These are phyloP conservation scores for Alternaria gaisen DNA, from an alignment of 2,329 filamentous ascomycete genomes.

Conservation along the genomic window DNA sequence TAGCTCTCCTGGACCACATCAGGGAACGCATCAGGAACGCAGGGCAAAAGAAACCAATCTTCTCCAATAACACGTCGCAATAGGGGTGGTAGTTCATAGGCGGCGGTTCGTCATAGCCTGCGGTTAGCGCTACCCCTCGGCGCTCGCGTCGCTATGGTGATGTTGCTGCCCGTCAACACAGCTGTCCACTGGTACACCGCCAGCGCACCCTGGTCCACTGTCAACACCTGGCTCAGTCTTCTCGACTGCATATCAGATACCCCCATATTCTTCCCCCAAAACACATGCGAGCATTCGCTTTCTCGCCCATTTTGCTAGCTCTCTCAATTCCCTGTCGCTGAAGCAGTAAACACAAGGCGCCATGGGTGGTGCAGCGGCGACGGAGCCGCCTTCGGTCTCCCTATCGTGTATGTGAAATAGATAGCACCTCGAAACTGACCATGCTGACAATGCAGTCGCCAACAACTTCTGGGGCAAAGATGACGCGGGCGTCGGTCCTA, in stretches of 20 bases:
- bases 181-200: conserved; percentile 18
- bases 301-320: conserved; percentile 17
- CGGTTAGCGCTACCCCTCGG: conserved; percentile 28
- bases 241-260: conserved; percentile 27
- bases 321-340: conserved; percentile 28
- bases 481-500: conserved; percentile 90
- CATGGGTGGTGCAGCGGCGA: conserved; percentile 67
- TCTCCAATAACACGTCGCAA: not conserved
- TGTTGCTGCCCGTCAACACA: conserved; percentile 32
- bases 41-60: not conserved
- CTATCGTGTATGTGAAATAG: conserved; percentile 68
- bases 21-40: not conserved
- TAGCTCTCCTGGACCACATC: not conserved
- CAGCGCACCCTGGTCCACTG: conserved; percentile 30
- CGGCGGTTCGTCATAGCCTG: conserved; percentile 10
- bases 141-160: conserved; percentile 35
- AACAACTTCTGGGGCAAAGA: conserved; percentile 99
- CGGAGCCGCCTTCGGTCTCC: conserved; percentile 71
- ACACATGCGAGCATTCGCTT: conserved; percentile 29
- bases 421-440: not conserved
- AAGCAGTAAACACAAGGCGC: conserved; percentile 43
- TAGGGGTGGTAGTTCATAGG: conserved; percentile 4
- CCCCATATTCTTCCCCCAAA: conserved; percentile 27
- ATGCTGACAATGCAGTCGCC: conserved; percentile 71
- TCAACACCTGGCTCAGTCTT: conserved; percentile 38